Conservation (phyloP, 179 eudicot genomes). For the Drosera spatulata region DNA sequence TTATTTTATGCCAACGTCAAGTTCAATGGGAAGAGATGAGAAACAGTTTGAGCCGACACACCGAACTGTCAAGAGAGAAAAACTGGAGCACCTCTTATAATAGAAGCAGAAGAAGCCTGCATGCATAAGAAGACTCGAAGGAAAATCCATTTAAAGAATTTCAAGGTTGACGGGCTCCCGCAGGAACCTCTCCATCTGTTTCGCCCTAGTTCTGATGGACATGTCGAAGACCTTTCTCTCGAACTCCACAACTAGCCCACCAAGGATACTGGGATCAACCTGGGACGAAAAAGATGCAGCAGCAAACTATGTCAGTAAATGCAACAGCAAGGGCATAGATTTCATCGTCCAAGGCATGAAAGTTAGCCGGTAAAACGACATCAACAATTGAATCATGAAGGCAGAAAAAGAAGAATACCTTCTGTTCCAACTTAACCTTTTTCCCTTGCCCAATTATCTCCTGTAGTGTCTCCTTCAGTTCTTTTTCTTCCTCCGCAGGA, state of each 20-base stretch:
- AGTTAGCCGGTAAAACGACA: too few species aligned
- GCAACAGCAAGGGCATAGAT: background rate
- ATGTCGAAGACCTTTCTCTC: conserved; percentile 78
- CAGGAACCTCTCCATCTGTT: conserved; percentile 70
- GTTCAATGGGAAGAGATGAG: too few species aligned
- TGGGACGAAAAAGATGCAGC: conserved; percentile 10
- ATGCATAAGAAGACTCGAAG: too few species aligned
- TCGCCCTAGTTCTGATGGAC: conserved; percentile 89
- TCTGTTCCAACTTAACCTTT: conserved; percentile 66
- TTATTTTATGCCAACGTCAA: too few species aligned
- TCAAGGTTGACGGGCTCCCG: conserved; percentile 21
- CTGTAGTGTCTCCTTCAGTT: conserved; percentile 72
- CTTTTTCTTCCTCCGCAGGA: conserved; percentile 80
- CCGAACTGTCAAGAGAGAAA: too few species aligned
- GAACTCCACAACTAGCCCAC: conserved; percentile 87
- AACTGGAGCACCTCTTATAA: too few species aligned
- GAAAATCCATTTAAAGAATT: conserved; percentile 1
- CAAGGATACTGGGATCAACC: conserved; percentile 85
- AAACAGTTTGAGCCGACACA: too few species aligned
- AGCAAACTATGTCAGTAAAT: background rate
- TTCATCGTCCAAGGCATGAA: too few species aligned
- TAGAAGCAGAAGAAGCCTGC: too few species aligned
- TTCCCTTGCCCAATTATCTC: conserved; percentile 73
- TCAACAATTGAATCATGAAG: too few species aligned
- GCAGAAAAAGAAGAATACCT: conserved; percentile 26